Conservation (phyloP, 306 rosid species). For the Arachis stenosperma region DNA sequence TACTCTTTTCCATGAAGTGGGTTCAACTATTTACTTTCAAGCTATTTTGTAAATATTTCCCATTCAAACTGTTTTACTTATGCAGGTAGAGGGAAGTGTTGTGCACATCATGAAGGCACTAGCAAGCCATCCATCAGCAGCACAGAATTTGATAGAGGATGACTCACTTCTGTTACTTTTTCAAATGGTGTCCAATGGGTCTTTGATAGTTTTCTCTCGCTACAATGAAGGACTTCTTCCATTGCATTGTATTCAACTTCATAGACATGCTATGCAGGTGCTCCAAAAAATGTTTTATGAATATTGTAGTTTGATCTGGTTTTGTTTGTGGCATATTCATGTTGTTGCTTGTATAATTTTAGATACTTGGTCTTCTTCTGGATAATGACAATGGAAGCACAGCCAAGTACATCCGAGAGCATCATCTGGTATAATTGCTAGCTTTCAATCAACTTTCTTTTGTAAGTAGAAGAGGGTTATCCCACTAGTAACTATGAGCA, state of each 20-base stretch:
- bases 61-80: slow-evolving; percentile 32
- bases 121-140: slow-evolving; percentile 91
- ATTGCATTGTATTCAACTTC: slow-evolving; percentile 95
- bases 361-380: slow-evolving; percentile 95
- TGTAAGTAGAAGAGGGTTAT: slow-evolving; percentile 8
- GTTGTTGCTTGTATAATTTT: slow-evolving; percentile 45
- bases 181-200: slow-evolving; percentile 91
- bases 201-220: slow-evolving; percentile 74
- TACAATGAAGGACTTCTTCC: slow-evolving; percentile 94
- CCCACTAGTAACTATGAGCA: background rate
- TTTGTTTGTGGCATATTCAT: slow-evolving; percentile 39
- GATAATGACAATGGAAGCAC: slow-evolving; percentile 97
- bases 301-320: slow-evolving; percentile 37
- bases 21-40: background rate
- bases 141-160: slow-evolving; percentile 93
- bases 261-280: slow-evolving; percentile 99
- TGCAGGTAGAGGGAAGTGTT: slow-evolving; percentile 91
- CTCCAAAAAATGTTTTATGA: slow-evolving; percentile 15
- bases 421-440: slow-evolving; percentile 83
- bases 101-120: slow-evolving; percentile 99
- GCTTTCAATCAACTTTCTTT: slow-evolving; percentile 12
- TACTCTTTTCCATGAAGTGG: background rate
- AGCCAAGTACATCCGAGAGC: slow-evolving; percentile 82
- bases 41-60: background rate
- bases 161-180: slow-evolving; percentile 91